Conservation (phyloP, 768 basidiomycete species). For the Boletus fagicola region DNA sequence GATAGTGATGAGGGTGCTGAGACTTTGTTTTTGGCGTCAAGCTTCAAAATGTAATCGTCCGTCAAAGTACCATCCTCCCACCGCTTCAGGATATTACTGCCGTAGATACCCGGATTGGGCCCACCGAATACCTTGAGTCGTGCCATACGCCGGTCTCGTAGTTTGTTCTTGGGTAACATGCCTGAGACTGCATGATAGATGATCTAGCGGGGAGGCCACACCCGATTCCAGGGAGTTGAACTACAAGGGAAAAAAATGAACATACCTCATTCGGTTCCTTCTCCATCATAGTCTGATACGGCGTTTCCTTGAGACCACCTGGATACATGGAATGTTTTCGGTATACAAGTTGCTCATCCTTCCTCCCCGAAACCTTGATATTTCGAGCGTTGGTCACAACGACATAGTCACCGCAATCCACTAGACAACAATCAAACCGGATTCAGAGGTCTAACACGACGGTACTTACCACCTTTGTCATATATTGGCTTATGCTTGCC, state of each 20-base stretch:
- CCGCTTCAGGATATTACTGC: constrained; percentile 72
- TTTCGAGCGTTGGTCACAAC: constrained; percentile 87
- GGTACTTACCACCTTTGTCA: constrained; percentile 75
- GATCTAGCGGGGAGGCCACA: constrained; percentile 52
- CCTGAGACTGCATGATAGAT: constrained; percentile 94
- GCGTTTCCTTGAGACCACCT: constrained; percentile 89
- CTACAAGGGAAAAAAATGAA: constrained; percentile 6
- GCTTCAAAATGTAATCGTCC: constrained; percentile 31
- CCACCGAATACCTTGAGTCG: constrained; percentile 87
- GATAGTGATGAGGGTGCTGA: constrained; percentile 3
- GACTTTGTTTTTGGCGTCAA: constrained; percentile 23
- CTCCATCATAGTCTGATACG: constrained; percentile 80
- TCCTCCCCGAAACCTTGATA: constrained; percentile 85
- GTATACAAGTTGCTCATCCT: constrained; percentile 84
- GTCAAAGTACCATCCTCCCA: constrained; percentile 81
- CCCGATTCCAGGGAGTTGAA: neutral
- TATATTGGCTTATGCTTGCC: constrained; percentile 99
- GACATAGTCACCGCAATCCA: constrained; percentile 97
- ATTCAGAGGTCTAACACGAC: neutral
- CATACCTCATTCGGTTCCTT: constrained; percentile 87
- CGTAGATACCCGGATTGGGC: constrained; percentile 71
- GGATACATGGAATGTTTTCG: constrained; percentile 90
- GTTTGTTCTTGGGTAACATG: constrained; percentile 98
- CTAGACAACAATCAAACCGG: constrained; percentile 40
- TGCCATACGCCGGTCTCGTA: constrained; percentile 84